Conservation (phyloP, 75 land plant genomes). For the Larix kaempferi region DNA sequence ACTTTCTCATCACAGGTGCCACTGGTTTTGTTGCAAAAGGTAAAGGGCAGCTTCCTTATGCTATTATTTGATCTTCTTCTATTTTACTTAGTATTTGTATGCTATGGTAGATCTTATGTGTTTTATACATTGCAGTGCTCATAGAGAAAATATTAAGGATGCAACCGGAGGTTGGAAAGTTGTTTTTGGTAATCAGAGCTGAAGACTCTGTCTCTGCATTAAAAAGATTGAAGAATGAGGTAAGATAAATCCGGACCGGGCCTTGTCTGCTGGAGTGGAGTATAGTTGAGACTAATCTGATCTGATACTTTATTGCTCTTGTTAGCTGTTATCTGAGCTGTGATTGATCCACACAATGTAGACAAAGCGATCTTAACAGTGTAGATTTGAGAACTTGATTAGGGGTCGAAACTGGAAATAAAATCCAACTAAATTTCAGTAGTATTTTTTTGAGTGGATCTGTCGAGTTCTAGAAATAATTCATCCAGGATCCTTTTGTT, state of each 20-base stretch:
- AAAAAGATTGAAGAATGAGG: constrained; percentile 21
- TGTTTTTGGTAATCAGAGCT: constrained; percentile 12
- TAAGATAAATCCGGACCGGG: not conserved
- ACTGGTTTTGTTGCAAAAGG: constrained; percentile 52
- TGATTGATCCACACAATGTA: not conserved
- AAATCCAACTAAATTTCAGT: no score
- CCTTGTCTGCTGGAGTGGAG: not conserved
- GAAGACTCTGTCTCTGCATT: not conserved
- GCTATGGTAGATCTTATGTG: not conserved
- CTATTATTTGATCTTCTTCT: not conserved
- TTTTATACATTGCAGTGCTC: constrained; percentile 17
- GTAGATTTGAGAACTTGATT: not conserved
- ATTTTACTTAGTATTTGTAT: not conserved
- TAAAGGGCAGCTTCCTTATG: not conserved
- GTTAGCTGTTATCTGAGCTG: not conserved
- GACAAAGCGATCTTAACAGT: not conserved
- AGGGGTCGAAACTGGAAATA: no score
- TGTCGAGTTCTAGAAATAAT: no score
- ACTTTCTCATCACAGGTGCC: constrained; percentile 39
- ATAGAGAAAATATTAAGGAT: constrained; percentile 43
- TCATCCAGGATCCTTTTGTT: no score
- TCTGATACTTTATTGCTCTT: not conserved
- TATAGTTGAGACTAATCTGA: not conserved
- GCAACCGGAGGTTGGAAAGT: constrained; percentile 42
- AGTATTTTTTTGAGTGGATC: no score